Conservation (phyloP, 2,329 filamentous ascomycete species). For the Fusarium acutatum region DNA sequence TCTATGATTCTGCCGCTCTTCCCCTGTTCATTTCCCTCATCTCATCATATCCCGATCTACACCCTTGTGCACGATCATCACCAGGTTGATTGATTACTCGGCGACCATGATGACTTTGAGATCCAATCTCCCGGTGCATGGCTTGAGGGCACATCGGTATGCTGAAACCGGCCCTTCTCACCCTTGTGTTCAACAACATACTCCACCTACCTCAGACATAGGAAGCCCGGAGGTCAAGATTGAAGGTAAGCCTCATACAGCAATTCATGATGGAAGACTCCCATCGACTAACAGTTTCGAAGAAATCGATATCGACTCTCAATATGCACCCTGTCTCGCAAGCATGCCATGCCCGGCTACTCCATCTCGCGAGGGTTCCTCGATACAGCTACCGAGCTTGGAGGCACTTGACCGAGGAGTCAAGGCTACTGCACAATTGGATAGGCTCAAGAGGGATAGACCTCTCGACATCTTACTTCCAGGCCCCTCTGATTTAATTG, state of each 20-base stretch:
- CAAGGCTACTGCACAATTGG: neutral
- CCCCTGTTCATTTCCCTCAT: neutral
- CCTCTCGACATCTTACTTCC: neutral
- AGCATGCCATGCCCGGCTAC: neutral
- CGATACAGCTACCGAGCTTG: neutral
- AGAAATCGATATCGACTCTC: neutral
- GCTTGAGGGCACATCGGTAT: neutral
- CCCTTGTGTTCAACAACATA: neutral
- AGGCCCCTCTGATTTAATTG: constrained; percentile 37
- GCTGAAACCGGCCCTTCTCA: neutral
- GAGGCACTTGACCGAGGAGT: neutral
- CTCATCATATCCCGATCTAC: neutral
- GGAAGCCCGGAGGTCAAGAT: neutral
- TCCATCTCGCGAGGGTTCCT: neutral
- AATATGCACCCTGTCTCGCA: neutral
- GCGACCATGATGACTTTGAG: neutral
- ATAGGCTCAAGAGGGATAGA: neutral
- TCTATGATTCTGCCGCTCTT: neutral
- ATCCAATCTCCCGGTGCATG: neutral
- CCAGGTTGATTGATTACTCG: neutral
- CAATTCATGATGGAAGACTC: neutral
- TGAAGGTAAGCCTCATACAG: neutral
- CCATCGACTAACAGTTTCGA: neutral
- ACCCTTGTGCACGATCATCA: neutral
- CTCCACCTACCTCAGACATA: neutral